phyloP scores from a whole-genome alignment of 768 basidiomycete genomes.

The Daedalea quercina region DNA sequence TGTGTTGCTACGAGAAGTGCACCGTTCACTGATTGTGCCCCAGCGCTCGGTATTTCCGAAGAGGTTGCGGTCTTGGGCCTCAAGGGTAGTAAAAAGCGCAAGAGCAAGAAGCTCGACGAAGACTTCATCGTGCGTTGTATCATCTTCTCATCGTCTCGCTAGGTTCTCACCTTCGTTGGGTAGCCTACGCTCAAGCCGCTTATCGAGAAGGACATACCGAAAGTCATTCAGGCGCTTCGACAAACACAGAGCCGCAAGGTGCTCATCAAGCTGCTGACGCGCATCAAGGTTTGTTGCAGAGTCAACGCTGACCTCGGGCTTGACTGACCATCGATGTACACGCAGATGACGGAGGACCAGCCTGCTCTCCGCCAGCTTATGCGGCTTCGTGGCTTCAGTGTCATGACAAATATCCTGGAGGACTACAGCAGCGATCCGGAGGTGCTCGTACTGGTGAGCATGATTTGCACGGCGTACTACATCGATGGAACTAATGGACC shows the following conservation, averaged over 20 bases:
- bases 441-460: constrained; percentile 59
- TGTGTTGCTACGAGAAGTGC: neutral
- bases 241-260: constrained; percentile 83
- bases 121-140: constrained; percentile 66
- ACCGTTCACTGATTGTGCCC: constrained; percentile 1
- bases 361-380: constrained; percentile 77
- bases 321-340: neutral
- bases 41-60: constrained; percentile 91
- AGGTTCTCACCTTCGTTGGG: neutral
- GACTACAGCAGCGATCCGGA: constrained; percentile 70
- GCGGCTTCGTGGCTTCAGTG: constrained; percentile 86
- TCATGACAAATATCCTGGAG: constrained; percentile 84
- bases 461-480: neutral
- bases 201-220: constrained; percentile 74
- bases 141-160: neutral
- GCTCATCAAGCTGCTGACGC: constrained; percentile 72
- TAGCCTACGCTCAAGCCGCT: constrained; percentile 79
- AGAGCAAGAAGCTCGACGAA: constrained; percentile 88
- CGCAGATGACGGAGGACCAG: constrained; percentile 79
- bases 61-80: constrained; percentile 78
- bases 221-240: constrained; percentile 85
- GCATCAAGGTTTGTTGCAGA: constrained; percentile 60
- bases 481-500: neutral
- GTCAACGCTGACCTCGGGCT: neutral
- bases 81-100: constrained; percentile 87